Percentiles rank a stretch among this genome's conserved stretches.
phyloP scores from a whole-genome alignment of 2,329 filamentous ascomycete species.

The Myriosclerotinia scirpicola region DNA sequence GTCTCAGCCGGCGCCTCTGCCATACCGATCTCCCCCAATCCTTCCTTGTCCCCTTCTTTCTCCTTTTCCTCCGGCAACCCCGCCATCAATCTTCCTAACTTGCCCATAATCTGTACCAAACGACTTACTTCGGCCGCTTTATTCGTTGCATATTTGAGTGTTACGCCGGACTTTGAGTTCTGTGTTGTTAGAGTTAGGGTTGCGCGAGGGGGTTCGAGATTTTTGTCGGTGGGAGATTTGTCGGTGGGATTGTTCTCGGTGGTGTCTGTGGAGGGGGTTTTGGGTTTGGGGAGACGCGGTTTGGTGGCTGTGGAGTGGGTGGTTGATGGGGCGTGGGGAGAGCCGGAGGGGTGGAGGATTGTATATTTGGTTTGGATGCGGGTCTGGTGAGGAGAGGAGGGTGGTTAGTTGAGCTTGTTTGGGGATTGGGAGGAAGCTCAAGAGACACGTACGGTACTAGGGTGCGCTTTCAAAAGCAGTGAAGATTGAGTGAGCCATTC shows the following conservation, averaged over 20 bases:
- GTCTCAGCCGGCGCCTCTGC: conserved; percentile 42
- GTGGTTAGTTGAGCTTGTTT: conserved; percentile 26
- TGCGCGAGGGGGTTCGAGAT: conserved; percentile 57
- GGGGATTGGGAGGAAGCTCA: not conserved
- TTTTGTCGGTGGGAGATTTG: conserved; percentile 36
- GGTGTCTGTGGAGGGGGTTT: conserved; percentile 36
- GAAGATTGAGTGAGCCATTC: conserved; percentile 89
- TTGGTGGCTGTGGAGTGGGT: conserved; percentile 23
- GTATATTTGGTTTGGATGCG: conserved; percentile 92
- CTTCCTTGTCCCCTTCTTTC: conserved; percentile 37
- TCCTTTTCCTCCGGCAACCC: conserved; percentile 48
- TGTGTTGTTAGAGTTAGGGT: conserved; percentile 85
- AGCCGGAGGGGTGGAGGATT: conserved; percentile 51
- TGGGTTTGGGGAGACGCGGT: conserved; percentile 38
- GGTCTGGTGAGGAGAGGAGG: conserved; percentile 55
- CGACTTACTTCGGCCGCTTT: conserved; percentile 89
- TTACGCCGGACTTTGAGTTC: conserved; percentile 76
- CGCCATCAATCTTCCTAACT: conserved; percentile 69
- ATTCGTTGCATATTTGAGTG: conserved; percentile 86
- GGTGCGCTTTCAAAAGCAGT: conserved; percentile 81
- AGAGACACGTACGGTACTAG: conserved; percentile 66
- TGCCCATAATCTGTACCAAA: conserved; percentile 72
- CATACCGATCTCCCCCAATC: conserved; percentile 39
- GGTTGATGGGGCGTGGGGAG: conserved; percentile 35
- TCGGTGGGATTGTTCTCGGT: conserved; percentile 33